Evolutionary conservation across 345 rosid genomes (phyloP), one percentile per base, ranked within the genome.

Genomic region (Lepidium aucheri): DNA sequence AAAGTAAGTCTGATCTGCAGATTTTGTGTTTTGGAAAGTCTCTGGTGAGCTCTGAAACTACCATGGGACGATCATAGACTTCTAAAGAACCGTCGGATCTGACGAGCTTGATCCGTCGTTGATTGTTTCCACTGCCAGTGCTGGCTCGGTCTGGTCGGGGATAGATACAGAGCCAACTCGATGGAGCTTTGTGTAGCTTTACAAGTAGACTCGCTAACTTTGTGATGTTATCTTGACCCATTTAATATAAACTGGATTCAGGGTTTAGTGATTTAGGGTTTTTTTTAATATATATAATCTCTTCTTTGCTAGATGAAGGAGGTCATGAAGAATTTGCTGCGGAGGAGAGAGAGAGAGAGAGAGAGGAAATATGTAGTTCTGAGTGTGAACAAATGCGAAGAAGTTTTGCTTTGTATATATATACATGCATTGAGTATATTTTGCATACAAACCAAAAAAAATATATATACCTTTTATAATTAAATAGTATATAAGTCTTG

Each of bases 11-110:
- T 1, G 95, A 89, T 49, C 85, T 82, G 71, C 95, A 91, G 14
- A 91, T 79, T 70, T 83, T 65, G 78, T 91, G 98, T 67, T 87
- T 89, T 1, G 95, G 92, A 55, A 84, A 85, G 72, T 84, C 83
- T 39, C 30, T 28, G 76, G 86, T 70, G 16, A 91, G 79, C 66
- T 89, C 84, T 1, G 90, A 77, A 14, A 76, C 98, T 0, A 52
- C 44, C 38, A 89, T 34, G 4, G 92, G 95, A 3, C 76, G 77
- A 55, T 84, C 73, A 38, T 87, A 91, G 65, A 82, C 72, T 75
- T 78, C 74, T 34, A 83, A 87, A 1, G 73, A 28, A 43, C 98
- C 98, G 50, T 87, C 92, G 5, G 83, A 79, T 39, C 78, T 84
- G 24, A 91, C 79, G 51, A 91, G 78, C 72, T 89, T 87, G 80